Evolutionary conservation across 768 basidiomycete genomes (phyloP).

Genomic region (Leccinum longicurvipes): DNA sequence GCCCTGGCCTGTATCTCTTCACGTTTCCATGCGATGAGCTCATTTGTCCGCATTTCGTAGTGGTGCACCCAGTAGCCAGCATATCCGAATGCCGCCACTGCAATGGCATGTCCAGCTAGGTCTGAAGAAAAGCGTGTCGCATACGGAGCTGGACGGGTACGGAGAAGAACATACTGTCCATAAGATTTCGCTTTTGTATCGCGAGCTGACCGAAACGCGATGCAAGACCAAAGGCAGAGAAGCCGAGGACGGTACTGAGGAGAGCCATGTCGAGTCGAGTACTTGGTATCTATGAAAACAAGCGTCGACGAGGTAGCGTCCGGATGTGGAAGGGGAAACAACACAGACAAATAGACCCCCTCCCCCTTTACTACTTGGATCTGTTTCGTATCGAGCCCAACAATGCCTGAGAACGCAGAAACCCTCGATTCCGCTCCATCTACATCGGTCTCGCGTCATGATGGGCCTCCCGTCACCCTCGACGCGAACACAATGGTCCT

Average conservation of each 20-base stretch:
- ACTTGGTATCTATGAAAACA: neutral
- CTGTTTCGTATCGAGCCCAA: neutral
- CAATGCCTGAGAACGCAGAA: conserved; percentile 16
- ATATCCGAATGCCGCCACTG: conserved; percentile 68
- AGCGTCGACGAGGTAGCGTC: neutral
- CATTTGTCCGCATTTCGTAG: conserved; percentile 62
- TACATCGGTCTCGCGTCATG: conserved; percentile 1
- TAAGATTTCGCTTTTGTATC: conserved; percentile 75
- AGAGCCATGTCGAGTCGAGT: conserved; percentile 47
- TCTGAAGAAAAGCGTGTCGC: conserved; percentile 42
- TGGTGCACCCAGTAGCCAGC: conserved; percentile 72
- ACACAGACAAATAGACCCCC: conserved; percentile 27
- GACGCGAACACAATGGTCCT: conserved; percentile 20
- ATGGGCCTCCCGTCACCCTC: conserved; percentile 1
- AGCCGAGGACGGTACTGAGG: conserved; percentile 68
- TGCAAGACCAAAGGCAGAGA: conserved; percentile 79
- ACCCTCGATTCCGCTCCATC: neutral
- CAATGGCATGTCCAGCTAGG: conserved; percentile 64
- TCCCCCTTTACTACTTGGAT: neutral
- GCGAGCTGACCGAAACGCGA: conserved; percentile 84
- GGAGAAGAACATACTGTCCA: conserved; percentile 61
- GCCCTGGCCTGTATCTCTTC: conserved; percentile 52
- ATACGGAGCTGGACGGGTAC: neutral
- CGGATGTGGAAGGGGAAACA: conserved; percentile 15
- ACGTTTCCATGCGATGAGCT: conserved; percentile 61